Evolutionary conservation across 306 rosid species (phyloP).

Genomic region (Mimosa pudica): DNA sequence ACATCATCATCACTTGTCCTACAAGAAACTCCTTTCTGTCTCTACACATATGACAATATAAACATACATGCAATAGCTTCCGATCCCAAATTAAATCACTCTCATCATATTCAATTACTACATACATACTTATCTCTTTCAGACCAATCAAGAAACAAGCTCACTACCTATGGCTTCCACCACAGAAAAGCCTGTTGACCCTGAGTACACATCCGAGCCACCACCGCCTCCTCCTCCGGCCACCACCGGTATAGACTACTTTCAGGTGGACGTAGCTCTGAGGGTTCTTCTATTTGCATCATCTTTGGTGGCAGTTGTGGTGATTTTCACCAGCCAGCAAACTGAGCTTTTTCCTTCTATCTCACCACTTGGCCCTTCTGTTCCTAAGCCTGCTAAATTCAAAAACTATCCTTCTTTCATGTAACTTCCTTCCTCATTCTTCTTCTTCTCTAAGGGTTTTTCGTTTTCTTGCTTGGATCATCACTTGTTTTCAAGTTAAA

Average conservation of each 20-base stretch:
- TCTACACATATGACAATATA: neutral
- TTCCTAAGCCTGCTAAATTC: slow-evolving; percentile 55
- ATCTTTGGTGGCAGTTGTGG: slow-evolving; percentile 59
- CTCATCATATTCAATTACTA: neutral
- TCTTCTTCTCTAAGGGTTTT: neutral
- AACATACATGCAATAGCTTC: slow-evolving; percentile 1
- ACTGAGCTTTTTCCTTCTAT: slow-evolving; percentile 21
- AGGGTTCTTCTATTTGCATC: slow-evolving; percentile 74
- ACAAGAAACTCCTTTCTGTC: slow-evolving; percentile 42
- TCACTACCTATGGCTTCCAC: slow-evolving; percentile 58
- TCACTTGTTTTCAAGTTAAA: neutral
- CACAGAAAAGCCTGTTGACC: slow-evolving; percentile 51
- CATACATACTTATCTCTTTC: neutral
- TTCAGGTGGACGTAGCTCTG: slow-evolving; percentile 44
- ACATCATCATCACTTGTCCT: slow-evolving; percentile 44
- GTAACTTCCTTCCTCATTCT: slow-evolving; percentile 30
- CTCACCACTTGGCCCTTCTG: neutral
- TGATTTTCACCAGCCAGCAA: slow-evolving; percentile 70
- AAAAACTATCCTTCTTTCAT: slow-evolving; percentile 75
- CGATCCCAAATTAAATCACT: neutral
- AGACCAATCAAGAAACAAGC: neutral
- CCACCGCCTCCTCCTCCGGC: slow-evolving; percentile 18
- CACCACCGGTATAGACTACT: slow-evolving; percentile 24
- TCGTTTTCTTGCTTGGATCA: too few species aligned
- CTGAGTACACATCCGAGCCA: slow-evolving; percentile 41